Evolutionary conservation across 768 basidiomycete species (phyloP).

Genomic region (Aureoboletus auriporus): DNA sequence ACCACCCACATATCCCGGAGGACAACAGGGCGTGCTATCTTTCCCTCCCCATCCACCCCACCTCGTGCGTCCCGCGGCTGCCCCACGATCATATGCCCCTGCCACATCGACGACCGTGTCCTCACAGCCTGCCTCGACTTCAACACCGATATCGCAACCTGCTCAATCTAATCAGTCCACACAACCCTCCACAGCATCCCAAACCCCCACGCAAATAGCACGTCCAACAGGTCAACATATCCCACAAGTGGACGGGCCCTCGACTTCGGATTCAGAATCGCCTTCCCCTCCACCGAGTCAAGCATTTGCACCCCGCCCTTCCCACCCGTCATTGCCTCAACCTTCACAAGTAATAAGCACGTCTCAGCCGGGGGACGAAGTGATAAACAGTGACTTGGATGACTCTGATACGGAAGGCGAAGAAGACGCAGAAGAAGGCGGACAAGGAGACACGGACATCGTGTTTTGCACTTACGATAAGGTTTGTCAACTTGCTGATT

Average conservation of each 20-base stretch:
- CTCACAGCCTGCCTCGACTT: constrained; percentile 11
- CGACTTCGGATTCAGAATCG: constrained; percentile 63
- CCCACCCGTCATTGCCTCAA: constrained; percentile 77
- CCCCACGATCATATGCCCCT: constrained; percentile 23
- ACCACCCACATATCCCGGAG: constrained; percentile 48
- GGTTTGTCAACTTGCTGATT: constrained; percentile 41
- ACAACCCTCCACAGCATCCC: constrained; percentile 10
- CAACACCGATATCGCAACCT: constrained; percentile 15
- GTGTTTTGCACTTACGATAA: constrained; percentile 99
- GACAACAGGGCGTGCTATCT: constrained; percentile 55
- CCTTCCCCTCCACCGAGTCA: constrained; percentile 63
- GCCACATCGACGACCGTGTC: constrained; percentile 19
- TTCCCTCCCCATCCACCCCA: constrained; percentile 40
- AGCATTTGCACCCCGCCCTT: constrained; percentile 62
- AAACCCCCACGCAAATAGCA: constrained; percentile 14
- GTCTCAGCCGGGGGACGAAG: constrained; percentile 58
- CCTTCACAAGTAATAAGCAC: constrained; percentile 38
- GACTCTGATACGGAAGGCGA: constrained; percentile 89
- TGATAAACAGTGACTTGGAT: constrained; percentile 95
- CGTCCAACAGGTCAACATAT: constrained; percentile 37
- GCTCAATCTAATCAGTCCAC: constrained; percentile 14
- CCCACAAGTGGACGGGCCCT: constrained; percentile 80
- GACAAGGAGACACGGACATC: constrained; percentile 77
- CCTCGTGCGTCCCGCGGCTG: constrained; percentile 17
- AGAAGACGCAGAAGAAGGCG: constrained; percentile 77